Conservation (phyloP, 148 eudicot species). For the Rhododendron griersonianum region DNA sequence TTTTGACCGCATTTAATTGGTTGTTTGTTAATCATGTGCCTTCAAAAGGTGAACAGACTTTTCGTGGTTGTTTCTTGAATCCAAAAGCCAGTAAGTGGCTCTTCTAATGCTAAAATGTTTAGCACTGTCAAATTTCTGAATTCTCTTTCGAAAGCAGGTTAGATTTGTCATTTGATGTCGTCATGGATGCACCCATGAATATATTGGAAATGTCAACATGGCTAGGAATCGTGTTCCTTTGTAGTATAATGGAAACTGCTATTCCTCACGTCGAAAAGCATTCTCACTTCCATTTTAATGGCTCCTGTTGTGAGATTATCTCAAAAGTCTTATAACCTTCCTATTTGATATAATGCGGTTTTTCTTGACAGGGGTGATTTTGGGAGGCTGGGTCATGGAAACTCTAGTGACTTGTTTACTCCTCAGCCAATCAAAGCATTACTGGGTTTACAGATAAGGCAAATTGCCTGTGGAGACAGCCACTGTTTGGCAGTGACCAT, state of each 20-base stretch:
- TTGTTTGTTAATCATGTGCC: neutral
- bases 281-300: neutral
- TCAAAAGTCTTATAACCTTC: neutral
- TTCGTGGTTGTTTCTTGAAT: neutral
- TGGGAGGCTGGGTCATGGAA: conserved; percentile 99
- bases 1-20: neutral
- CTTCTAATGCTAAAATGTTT: neutral
- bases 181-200: neutral
- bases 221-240: neutral
- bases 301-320: neutral
- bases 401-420: conserved; percentile 82
- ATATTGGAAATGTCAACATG: neutral
- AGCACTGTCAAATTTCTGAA: neutral
- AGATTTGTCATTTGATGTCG: neutral
- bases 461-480: conserved; percentile 97
- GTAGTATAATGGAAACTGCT: neutral
- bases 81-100: neutral
- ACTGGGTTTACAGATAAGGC: conserved; percentile 66
- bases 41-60: neutral
- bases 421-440: conserved; percentile 90
- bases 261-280: neutral
- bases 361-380: conserved; percentile 84
- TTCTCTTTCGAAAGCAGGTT: neutral
- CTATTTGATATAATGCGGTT: neutral
- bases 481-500: conserved; percentile 94